Evolutionary conservation across 768 basidiomycete genomes (phyloP), one percentile per base, ranked within the genome.

Genomic region (Boletus barrowsii): DNA sequence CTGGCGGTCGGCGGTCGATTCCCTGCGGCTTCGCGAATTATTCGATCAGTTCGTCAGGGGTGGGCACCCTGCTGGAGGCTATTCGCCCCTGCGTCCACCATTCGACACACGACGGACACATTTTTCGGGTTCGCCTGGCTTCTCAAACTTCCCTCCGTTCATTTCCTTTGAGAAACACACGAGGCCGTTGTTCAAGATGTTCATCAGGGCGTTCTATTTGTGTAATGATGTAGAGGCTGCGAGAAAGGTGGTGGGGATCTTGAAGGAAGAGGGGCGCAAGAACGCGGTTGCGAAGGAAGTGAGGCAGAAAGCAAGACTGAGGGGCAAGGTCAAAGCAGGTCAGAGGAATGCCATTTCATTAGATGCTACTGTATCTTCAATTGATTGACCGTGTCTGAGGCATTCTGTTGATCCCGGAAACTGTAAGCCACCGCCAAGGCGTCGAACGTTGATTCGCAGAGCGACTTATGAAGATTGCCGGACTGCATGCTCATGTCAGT

Each of bases 161-260:
- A 73, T 86, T 51, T 81, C 78, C 4, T 86, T 83, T 50, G 72
- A 75, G 53, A 75, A 71, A 52, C 86, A 90, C 64, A 75, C 83
- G n/a, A 72, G 75, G 53, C 89, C 89, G 40, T 62, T 91, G 68
- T 86, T 85, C 68, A 85, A 78, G 73, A 83, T 83, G 81, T 84
- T 91, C 68, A 80, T 87, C 62, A 83, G 79, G 61, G 83, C 82
- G 14, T 78, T 90, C 57, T 78, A 81, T 64, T 47, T 73, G 40
- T 71, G 82, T 29, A 77, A 77, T 20, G 88, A 92, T 64, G 56
- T 64, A 8, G 66, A 65, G 11, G 83, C 82, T 39, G 86, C 83
- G 24, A 72, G 75, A 63, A 74, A 57, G 42, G 76, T 87, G 20
- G 60, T 84, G 22, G 79, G 76, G 20, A 83, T 87, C 53, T 60